Base-by-base conservation (phyloP, 192 early-diverging fungal genomes). In the Cladochytrium replicatum region DNA sequence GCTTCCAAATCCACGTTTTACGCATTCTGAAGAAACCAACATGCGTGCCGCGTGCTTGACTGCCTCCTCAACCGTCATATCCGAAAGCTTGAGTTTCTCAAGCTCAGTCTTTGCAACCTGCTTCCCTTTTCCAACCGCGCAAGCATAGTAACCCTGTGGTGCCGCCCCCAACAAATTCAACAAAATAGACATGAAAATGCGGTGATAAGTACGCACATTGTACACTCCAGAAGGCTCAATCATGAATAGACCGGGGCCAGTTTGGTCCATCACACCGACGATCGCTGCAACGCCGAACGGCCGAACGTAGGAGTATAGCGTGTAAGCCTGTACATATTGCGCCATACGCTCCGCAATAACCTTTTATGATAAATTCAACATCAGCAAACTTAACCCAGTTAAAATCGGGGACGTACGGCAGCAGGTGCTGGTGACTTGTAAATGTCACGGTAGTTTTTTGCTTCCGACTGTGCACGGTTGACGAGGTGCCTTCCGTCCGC, bases 31-130 rank as follows among this genome's bases (percentile, higher is more conserved):
- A 25, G 15, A 42, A 5, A 67, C 69, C 65, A 71, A 89, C 86
- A 97, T 97, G 63, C 88, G 74, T 2, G 93, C 90, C 27, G 90
- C 91, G 43, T 93, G 84, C 71, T 87, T 93, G 34, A 92, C 86
- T 13, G 91, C 93, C 48, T 97, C 86, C 24, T 80, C 80, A 48
- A 70, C 69, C 11, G 79, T 78, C 66, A 99, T 63, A 32, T 87
- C 77, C 13, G 72, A 68, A 28, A 97, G 66, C 45, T 96, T 87
- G 30, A 99, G 71, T 65, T 97, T 99, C 53, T 99, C 96, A 52
- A 99, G 82, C 64, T 97, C 96, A 15, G 96, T 94, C 70, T 94
- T 97, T 45, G 93, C 96, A 15, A 87, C 85, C 58, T 91, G 87
- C 55, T 88, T 85, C 46, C 93, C 93, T 71, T 99, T 99, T 54